A percentile compares a stretch with the other conserved stretches of the same genome.
Conservation (phyloP, 768 basidiomycete species). For the Punctularia strigosozonata region DNA sequence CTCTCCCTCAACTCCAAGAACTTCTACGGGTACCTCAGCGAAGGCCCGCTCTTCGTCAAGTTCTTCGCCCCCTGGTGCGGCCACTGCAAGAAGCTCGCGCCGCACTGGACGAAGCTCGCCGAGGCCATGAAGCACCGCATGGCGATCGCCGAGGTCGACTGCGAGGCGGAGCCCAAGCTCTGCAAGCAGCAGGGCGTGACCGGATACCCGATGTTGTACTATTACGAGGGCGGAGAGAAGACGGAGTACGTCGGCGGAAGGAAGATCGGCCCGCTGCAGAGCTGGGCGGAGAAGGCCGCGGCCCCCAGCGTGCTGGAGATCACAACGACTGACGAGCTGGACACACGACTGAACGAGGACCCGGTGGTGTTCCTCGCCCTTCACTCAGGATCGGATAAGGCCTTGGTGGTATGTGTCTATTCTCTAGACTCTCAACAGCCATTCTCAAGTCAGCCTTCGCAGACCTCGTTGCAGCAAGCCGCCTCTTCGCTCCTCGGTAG, state of each 20-base stretch:
- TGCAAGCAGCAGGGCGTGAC: slow-evolving; percentile 57
- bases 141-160: slow-evolving; percentile 80
- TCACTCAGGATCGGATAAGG: slow-evolving; percentile 21
- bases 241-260: slow-evolving; percentile 71
- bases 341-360: slow-evolving; percentile 28
- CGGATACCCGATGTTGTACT: slow-evolving; percentile 78
- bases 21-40: slow-evolving; percentile 31
- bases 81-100: slow-evolving; percentile 92
- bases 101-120: slow-evolving; percentile 70
- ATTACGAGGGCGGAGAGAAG: slow-evolving; percentile 44
- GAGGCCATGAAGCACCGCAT: slow-evolving; percentile 55
- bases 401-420: slow-evolving; percentile 19
- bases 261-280: slow-evolving; percentile 55
- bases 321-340: slow-evolving; percentile 22
- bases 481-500: slow-evolving; percentile 37
- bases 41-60: slow-evolving; percentile 52
- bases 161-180: slow-evolving; percentile 58
- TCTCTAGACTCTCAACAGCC: background rate
- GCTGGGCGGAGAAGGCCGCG: slow-evolving; percentile 67
- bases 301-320: slow-evolving; percentile 40
- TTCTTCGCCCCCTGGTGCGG: slow-evolving; percentile 97
- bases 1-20: slow-evolving; percentile 29
- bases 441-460: slow-evolving; percentile 3
- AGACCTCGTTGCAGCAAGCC: slow-evolving; percentile 48
- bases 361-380: slow-evolving; percentile 53